Evolutionary conservation across 1,139 yeast genomes (phyloP).

Genomic region (Magnusiomyces paraingens): DNA sequence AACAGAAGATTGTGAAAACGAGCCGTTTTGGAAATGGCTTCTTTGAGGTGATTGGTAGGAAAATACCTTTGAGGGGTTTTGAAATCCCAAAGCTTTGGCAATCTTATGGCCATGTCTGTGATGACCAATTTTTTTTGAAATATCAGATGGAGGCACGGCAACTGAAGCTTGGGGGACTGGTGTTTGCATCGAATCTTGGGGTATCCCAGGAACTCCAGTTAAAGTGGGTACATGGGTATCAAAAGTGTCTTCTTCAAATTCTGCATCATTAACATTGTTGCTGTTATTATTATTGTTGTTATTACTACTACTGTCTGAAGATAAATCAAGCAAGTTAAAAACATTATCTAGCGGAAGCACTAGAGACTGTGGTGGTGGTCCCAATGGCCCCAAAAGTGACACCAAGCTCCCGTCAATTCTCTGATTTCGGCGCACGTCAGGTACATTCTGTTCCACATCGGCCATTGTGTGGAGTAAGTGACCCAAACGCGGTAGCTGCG

Average conservation of each 20-base stretch:
- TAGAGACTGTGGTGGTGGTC: not conserved
- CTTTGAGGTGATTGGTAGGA: not conserved
- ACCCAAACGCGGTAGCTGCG: too few species aligned
- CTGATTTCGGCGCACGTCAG: not conserved
- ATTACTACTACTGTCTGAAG: not conserved
- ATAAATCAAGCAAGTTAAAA: not conserved
- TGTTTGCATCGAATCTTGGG: not conserved
- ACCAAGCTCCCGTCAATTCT: not conserved
- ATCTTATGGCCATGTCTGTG: not conserved
- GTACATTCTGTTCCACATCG: too few species aligned
- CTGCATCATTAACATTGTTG: not conserved
- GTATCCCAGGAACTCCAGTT: too few species aligned
- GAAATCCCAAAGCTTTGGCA: constrained; percentile 2
- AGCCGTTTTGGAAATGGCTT: not conserved
- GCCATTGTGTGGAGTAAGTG: too few species aligned
- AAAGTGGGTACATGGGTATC: too few species aligned
- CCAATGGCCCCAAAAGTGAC: not conserved
- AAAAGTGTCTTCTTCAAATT: not conserved
- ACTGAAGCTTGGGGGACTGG: not conserved
- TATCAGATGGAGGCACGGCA: not conserved
- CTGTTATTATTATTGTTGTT: not conserved
- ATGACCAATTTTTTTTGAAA: not conserved
- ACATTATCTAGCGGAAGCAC: not conserved
- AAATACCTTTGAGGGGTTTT: not conserved
- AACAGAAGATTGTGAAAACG: too few species aligned